Base-by-base conservation (phyloP, 371 early-diverging fungal species). In the Enteropsectra breve region DNA sequence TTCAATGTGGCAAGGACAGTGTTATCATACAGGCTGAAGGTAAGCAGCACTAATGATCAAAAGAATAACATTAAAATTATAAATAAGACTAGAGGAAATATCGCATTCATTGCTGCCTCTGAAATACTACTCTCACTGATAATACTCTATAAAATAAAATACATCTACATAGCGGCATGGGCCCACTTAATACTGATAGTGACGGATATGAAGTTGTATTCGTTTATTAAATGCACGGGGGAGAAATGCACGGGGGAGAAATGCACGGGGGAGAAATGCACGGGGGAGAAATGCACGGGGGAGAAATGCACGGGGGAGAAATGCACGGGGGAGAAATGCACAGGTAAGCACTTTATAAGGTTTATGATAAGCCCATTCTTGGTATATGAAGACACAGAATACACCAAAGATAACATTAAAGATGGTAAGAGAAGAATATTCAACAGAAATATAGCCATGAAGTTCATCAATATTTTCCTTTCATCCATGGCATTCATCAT, bases 291-390 rank as follows among this genome's bases (percentile, higher is more conserved):
- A 23, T 57, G 58, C 47, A 11, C 11, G 8, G n/a, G n/a, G n/a
- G n/a, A n/a, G n/a, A n/a, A n/a, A n/a, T 8, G 6, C 23, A 67
- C 23, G 11, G 24, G 11, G 55, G 15, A 37, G 26, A 45, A n/a
- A 23, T 57, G 58, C 47, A 11, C 11, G 8, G n/a, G n/a, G n/a
- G n/a, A n/a, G n/a, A n/a, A n/a, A n/a, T 8, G 6, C 23, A 67
- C 23, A 11, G 6, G 6, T 26, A n/a, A 8, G 26, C 56, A 70
- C 24, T 70, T 75, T 56, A 13, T 66, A 28, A 54, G 66, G 45
- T 75, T 75, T 34, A 13, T 70, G 37, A 18, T 63, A 23, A n/a
- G 28, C 26, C 75, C 75, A 38, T 70, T 71, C 23, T 47, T 75
- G 3, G 63, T 61, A 24, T 75, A 67, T 36, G 33, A 67, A 23